A percentile compares a stretch with the other conserved stretches of the same genome.
phyloP scores from a whole-genome alignment of 441 rosid genomes.

The Rhodomyrtus psidioides region DNA sequence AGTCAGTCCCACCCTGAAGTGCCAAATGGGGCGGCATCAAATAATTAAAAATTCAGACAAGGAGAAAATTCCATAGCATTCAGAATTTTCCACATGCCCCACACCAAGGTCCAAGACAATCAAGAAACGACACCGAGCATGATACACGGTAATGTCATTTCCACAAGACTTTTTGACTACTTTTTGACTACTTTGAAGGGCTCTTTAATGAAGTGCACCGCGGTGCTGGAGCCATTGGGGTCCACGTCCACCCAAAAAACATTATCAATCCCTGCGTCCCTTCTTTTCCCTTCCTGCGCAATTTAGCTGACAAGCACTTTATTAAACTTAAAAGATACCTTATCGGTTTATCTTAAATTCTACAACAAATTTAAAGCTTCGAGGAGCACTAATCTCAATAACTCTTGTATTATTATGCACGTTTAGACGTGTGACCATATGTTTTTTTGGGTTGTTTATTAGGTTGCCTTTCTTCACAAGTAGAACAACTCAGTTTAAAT shows the following conservation, averaged over 20 bases:
- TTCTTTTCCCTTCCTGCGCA: background rate
- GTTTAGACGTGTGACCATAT: no score
- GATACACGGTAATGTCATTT: background rate
- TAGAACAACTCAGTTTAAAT: background rate
- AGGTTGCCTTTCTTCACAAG: no score
- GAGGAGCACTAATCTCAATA: background rate
- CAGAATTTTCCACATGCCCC: background rate
- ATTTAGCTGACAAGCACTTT: background rate
- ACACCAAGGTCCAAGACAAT: background rate
- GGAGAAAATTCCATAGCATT: background rate
- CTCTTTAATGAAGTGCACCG: background rate
- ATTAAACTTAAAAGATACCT: no score
- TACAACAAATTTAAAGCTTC: background rate
- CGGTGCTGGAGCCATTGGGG: no score
- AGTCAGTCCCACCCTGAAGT: background rate
- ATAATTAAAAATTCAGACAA: background rate
- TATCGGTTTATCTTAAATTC: background rate
- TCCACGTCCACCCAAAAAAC: background rate
- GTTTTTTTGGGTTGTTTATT: no score
- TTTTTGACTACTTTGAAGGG: background rate
- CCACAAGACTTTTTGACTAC: background rate
- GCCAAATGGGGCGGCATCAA: background rate
- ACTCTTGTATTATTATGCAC: background rate
- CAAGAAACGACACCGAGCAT: no score
- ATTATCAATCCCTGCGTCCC: no score